Evolutionary conservation across 2,329 filamentous ascomycete genomes (phyloP).

Genomic region (Xenoacremonium recifei): DNA sequence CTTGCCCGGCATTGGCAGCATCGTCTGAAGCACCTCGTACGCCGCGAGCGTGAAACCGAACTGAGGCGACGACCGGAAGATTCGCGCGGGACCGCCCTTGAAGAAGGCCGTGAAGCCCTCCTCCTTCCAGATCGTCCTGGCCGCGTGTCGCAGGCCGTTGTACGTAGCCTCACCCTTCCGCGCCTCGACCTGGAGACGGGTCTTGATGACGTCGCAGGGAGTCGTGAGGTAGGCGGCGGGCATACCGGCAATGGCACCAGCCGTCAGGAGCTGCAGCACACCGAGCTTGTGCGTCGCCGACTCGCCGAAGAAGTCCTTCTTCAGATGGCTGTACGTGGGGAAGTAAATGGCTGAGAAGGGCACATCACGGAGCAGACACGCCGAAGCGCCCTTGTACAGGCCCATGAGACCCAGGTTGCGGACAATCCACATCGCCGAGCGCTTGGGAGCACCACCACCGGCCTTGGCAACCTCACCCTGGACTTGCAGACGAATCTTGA

Average conservation of each 20-base stretch:
- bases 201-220: slow-evolving; percentile 99
- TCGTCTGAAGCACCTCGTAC: slow-evolving; percentile 85
- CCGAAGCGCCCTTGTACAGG: slow-evolving; percentile 93
- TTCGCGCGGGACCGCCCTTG: slow-evolving; percentile 95
- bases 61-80: slow-evolving; percentile 91
- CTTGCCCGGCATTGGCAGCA: slow-evolving; percentile 70
- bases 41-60: slow-evolving; percentile 97
- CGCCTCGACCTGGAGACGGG: slow-evolving; percentile 92
- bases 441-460: slow-evolving; percentile 64
- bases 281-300: slow-evolving; percentile 82
- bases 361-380: slow-evolving; percentile 91
- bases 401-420: slow-evolving; percentile 91
- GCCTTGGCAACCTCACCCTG: slow-evolving; percentile 96
- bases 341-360: slow-evolving; percentile 99
- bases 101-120: slow-evolving; percentile 97
- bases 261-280: slow-evolving; percentile 84
- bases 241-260: slow-evolving; percentile 93
- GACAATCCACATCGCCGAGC: slow-evolving; percentile 97
- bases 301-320: slow-evolving; percentile 92
- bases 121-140: slow-evolving; percentile 78
- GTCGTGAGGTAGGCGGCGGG: slow-evolving; percentile 93
- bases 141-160: slow-evolving; percentile 82
- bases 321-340: slow-evolving; percentile 92
- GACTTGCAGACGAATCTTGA: slow-evolving; percentile 97
- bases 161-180: slow-evolving; percentile 92